Percentiles rank a stretch among this genome's conserved stretches.
phyloP scores from a whole-genome alignment of 345 rosid species.

The Streptanthus diversifolius region DNA sequence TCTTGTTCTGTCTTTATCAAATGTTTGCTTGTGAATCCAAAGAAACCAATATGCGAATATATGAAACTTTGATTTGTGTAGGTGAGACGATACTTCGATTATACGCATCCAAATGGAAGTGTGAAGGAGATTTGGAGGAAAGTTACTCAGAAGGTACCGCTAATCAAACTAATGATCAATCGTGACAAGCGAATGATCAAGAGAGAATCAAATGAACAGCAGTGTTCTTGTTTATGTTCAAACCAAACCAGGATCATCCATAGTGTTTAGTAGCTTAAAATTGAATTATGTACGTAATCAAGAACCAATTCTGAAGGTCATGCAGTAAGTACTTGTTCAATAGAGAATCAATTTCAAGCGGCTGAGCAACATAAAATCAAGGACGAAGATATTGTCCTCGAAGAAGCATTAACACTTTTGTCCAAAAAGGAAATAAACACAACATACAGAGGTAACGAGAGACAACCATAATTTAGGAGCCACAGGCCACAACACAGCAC shows the following conservation, averaged over 20 bases:
- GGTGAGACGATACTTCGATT: constrained; percentile 66
- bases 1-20: background rate
- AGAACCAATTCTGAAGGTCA: background rate
- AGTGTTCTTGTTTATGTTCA: constrained; percentile 69
- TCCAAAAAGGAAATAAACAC: background rate
- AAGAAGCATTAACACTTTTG: background rate
- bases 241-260: constrained; percentile 43
- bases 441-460: background rate
- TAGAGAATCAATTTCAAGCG: background rate
- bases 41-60: background rate
- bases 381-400: background rate
- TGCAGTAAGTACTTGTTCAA: background rate
- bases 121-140: constrained; percentile 86
- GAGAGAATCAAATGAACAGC: constrained; percentile 42
- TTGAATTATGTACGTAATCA: background rate
- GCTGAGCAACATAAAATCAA: background rate
- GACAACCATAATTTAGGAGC: background rate
- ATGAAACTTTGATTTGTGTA: constrained; percentile 18
- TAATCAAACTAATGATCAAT: constrained; percentile 66
- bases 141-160: constrained; percentile 66
- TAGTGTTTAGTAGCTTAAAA: background rate
- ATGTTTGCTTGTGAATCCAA: background rate
- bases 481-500: background rate
- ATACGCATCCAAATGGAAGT: constrained; percentile 52
- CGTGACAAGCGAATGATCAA: constrained; percentile 67